Conservation (phyloP, 225 moss, liverwort and hornwort species). For the Ulota crispa region DNA sequence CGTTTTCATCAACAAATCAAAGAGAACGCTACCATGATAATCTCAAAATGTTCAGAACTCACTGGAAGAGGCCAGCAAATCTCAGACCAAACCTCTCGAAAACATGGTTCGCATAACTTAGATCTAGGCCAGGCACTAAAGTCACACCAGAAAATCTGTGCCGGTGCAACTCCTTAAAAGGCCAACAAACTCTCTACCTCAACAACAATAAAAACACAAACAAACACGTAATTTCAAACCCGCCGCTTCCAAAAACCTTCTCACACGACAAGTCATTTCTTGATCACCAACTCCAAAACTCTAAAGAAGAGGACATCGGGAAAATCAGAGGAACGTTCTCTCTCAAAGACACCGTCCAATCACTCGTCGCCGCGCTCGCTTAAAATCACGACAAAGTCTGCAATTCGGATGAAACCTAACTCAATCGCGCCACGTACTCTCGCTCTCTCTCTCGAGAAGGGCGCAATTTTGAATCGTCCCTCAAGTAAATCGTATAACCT, state of each 20-base stretch:
- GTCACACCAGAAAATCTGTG: conserved; percentile 23
- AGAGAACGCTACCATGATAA: not conserved
- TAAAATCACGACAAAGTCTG: not conserved
- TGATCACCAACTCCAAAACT: not conserved
- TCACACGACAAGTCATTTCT: not conserved
- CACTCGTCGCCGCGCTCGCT: not conserved
- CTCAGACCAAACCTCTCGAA: conserved; percentile 38
- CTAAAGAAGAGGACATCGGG: not conserved
- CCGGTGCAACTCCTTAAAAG: conserved; percentile 23
- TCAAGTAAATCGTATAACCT: not conserved
- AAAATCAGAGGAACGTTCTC: not conserved
- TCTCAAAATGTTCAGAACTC: conserved; percentile 32
- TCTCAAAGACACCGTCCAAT: not conserved
- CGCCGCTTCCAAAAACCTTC: not conserved
- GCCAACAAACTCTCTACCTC: not conserved
- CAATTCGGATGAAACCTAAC: not conserved
- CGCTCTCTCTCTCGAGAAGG: not conserved
- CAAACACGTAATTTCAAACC: not conserved
- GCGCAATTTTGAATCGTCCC: not conserved
- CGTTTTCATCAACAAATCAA: not conserved
- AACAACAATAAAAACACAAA: not conserved
- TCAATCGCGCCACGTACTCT: not conserved
- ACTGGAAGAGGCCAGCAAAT: conserved; percentile 37
- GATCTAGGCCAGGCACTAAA: conserved; percentile 30
- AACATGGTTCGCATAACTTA: conserved; percentile 21